phyloP scores from a whole-genome alignment of 1,284 basidiomycete genomes.

The Earliella scabrosa region DNA sequence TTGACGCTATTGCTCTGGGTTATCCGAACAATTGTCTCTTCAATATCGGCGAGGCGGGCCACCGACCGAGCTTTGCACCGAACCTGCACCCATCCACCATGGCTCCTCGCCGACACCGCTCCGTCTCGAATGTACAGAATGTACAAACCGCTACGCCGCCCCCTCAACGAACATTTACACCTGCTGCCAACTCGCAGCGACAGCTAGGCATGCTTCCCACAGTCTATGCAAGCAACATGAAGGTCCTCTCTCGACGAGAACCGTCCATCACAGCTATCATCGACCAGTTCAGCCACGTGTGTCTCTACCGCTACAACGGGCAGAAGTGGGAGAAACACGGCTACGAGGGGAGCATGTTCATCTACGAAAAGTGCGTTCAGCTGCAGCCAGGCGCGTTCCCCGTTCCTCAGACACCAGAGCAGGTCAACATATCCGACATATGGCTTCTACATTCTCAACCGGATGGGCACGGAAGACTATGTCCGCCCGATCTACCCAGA shows the following conservation, averaged over 20 bases:
- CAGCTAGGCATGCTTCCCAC: constrained; percentile 29
- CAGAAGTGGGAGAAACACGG: constrained; percentile 84
- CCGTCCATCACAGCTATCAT: constrained; percentile 80
- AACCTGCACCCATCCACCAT: constrained; percentile 21
- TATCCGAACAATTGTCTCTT: neutral
- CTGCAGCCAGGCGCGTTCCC: neutral
- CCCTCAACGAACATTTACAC: constrained; percentile 31
- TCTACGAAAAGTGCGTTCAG: constrained; percentile 77
- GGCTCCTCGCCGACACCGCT: constrained; percentile 34
- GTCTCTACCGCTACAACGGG: constrained; percentile 74
- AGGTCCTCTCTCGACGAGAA: constrained; percentile 81
- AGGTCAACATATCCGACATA: constrained; percentile 78
- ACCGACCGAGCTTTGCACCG: neutral
- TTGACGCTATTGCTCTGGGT: neutral
- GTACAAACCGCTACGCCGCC: constrained; percentile 5
- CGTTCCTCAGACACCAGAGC: constrained; percentile 4
- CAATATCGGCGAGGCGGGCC: neutral
- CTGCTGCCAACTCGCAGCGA: constrained; percentile 24
- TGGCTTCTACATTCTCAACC: constrained; percentile 87
- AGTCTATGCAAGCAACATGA: constrained; percentile 77
- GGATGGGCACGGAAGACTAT: constrained; percentile 86
- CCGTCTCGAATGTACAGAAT: constrained; percentile 30
- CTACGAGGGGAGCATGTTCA: constrained; percentile 87
- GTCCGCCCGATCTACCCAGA: constrained; percentile 78
- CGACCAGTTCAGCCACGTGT: constrained; percentile 86